phyloP scores from a whole-genome alignment of 1,284 basidiomycete species.

The Sparassis latifolia region DNA sequence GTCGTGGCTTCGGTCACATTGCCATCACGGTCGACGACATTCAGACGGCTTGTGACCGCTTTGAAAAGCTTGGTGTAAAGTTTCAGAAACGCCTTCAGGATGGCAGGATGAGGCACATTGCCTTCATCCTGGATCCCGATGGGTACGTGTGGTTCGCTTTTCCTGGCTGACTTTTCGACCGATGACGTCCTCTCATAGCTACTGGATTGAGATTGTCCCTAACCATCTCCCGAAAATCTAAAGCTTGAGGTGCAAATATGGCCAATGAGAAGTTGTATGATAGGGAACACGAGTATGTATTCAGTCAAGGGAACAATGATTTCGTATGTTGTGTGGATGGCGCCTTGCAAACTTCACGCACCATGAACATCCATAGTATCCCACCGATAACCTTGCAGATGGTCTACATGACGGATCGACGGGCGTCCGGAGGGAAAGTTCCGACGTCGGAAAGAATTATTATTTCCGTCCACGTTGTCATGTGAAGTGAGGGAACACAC shows the following conservation, averaged over 20 bases:
- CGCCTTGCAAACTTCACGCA: no score
- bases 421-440: no score
- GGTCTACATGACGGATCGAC: background rate
- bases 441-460: no score
- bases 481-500: no score
- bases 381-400: background rate
- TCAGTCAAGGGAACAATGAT: background rate
- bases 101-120: constrained; percentile 82
- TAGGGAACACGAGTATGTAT: background rate
- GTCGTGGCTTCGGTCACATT: constrained; percentile 82
- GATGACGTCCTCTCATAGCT: constrained; percentile 5
- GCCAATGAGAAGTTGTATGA: background rate
- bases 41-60: constrained; percentile 77
- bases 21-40: constrained; percentile 83
- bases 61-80: constrained; percentile 75
- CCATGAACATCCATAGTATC: background rate
- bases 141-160: constrained; percentile 36
- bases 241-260: background rate
- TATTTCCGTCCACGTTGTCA: no score
- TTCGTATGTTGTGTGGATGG: no score
- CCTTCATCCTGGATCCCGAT: constrained; percentile 88
- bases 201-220: constrained; percentile 18
- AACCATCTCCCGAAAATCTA: constrained; percentile 1
- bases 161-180: background rate
- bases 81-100: constrained; percentile 90